Base-by-base conservation (phyloP, 192 early-diverging fungal species). In the Coemansia sp. region DNA sequence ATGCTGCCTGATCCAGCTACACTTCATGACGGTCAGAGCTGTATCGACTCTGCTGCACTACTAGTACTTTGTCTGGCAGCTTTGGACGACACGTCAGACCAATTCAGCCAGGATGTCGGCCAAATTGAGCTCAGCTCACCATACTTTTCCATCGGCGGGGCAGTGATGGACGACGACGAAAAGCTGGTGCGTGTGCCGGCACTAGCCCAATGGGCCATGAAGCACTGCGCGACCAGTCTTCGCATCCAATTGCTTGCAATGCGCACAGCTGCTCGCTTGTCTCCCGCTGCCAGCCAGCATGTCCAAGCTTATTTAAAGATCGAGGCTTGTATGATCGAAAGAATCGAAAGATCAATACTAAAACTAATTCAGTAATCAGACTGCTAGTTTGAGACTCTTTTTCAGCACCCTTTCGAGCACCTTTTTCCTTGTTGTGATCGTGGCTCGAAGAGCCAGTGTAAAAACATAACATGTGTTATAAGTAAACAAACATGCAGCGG, bases 21-120 rank as follows among this genome's bases (percentile, higher is more conserved):
- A 2, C 25, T 51, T n/a, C 12, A 0, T 11, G 27, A 51, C 27
- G 58, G 24, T 15, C 32, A 22, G 12, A 14, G 14, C 17, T 57
- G 51, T 17, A 1, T 64, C 25, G 25, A 57, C 6, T 62, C 61
- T 24, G 21, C 58, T 15, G 41, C 59, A 2, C 22, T 76, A 23
- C 57, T 76, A 10, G 21, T 37, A 10, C 55, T 76, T n/a, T 70
- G 74, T 29, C 59, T 76, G 11, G 68, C 68, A 1, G 62, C 41
- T 3, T 45, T 76, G 0, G 65, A 67, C n/a, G 74, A 76, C 48
- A 51, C 57, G 1, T 65, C 64, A 2, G 61, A 63, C 15, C 12
- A 57, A 10, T 70, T 61, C 54, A 22, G 15, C 5, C 43, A 32
- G 11, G 38, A 25, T 24, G 47, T 76, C 2, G 68, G 74, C n/a